These are phyloP conservation scores for Beverwykella pulmonaria DNA, from an alignment of 495 filamentous ascomycete genomes.

Conservation along the genomic window DNA sequence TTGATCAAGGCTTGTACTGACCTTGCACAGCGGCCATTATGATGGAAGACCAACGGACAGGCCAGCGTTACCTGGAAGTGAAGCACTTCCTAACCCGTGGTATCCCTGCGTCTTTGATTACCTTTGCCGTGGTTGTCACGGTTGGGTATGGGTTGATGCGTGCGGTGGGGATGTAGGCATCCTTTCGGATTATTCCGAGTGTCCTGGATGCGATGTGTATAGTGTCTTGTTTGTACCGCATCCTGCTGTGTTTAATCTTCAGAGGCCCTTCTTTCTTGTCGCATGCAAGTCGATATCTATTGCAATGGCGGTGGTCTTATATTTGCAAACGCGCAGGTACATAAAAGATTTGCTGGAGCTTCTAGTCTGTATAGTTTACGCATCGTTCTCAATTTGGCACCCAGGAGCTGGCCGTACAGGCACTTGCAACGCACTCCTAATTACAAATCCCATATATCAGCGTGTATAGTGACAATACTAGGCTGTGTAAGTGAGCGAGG, in stretches of 20 bases:
- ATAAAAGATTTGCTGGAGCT: too few relatives aligned
- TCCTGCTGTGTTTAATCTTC: too few relatives aligned
- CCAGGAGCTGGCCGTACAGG: too few relatives aligned
- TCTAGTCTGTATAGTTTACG: too few relatives aligned
- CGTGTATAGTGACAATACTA: too few relatives aligned
- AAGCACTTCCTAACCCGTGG: conserved; percentile 92
- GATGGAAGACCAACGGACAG: conserved; percentile 93
- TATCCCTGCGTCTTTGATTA: conserved; percentile 79
- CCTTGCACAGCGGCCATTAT: conserved; percentile 81
- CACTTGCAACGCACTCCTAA: too few relatives aligned
- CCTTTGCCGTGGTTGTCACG: conserved; percentile 80
- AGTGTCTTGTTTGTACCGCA: background rate
- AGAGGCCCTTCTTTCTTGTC: too few relatives aligned
- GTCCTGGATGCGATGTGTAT: background rate
- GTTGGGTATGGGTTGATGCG: conserved; percentile 87
- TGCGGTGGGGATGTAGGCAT: conserved; percentile 56
- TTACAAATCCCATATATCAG: too few relatives aligned
- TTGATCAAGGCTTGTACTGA: conserved; percentile 16
- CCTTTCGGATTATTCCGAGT: background rate
- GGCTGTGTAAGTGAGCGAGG: too few relatives aligned
- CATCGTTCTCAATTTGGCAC: too few relatives aligned
- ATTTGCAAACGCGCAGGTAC: background rate
- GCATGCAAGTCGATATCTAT: background rate
- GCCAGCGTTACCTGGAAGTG: conserved; percentile 87
- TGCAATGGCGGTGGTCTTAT: background rate